These are phyloP conservation scores for Hapsidospora chrysogenum DNA, from an alignment of 495 filamentous ascomycete species.

Conservation along the genomic window DNA sequence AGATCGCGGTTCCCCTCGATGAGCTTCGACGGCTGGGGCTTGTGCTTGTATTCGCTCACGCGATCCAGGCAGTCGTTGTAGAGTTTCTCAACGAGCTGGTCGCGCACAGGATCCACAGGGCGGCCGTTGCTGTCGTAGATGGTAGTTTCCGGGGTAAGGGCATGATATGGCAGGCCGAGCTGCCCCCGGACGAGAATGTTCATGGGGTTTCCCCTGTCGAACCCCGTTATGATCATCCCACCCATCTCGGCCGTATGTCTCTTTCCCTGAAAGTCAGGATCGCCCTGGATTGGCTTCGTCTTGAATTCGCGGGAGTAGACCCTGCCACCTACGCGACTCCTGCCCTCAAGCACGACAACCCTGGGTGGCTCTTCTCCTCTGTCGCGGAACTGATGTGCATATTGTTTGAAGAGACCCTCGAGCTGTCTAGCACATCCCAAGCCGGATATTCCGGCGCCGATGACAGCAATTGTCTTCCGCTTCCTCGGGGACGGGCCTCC, in stretches of 20 bases:
- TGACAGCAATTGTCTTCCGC: constrained; percentile 57
- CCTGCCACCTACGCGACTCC: constrained; percentile 77
- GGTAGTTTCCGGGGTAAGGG: constrained; percentile 67
- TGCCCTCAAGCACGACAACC: constrained; percentile 74
- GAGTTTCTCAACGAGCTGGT: constrained; percentile 69
- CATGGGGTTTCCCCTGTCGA: constrained; percentile 86
- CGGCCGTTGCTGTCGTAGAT: constrained; percentile 81
- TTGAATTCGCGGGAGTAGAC: constrained; percentile 82
- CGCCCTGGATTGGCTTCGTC: constrained; percentile 11
- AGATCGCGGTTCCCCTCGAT: constrained; percentile 74
- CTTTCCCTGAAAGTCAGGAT: constrained; percentile 29
- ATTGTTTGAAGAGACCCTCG: constrained; percentile 65
- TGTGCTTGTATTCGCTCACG: constrained; percentile 75
- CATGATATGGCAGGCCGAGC: constrained; percentile 71
- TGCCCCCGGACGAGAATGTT: constrained; percentile 83
- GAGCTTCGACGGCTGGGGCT: constrained; percentile 44
- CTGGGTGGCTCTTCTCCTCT: constrained; percentile 47
- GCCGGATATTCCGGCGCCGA: constrained; percentile 90
- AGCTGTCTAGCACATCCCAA: constrained; percentile 86
- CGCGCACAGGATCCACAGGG: constrained; percentile 60
- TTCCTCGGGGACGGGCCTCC: constrained; percentile 19
- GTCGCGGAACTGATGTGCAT: constrained; percentile 43
- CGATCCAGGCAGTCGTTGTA: constrained; percentile 91
- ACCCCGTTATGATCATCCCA: constrained; percentile 93
- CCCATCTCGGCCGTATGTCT: constrained; percentile 87